Base-by-base conservation (phyloP, 495 filamentous ascomycete genomes). In the Amorphotheca resinae region DNA sequence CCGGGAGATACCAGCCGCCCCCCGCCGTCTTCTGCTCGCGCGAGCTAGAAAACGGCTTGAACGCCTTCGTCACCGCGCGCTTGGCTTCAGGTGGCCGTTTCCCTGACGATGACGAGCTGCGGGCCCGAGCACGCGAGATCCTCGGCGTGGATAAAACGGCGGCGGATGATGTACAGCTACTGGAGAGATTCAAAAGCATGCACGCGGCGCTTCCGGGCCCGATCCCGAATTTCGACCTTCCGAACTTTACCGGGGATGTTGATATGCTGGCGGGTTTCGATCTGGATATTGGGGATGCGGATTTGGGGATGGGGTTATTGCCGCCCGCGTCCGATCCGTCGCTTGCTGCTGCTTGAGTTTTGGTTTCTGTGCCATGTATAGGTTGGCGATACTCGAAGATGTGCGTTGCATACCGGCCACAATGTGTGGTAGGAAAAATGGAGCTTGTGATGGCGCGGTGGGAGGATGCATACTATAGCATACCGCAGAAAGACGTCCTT, bases 11-110 rank as follows among this genome's bases (percentile, higher is more conserved):
- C 37, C 52, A 61, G 22, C 57, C 60, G 28, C 65, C 67, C 0
- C 63, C 63, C 2, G 47, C 46, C 7, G 62, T 74, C 0, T 74
- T 74, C 45, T 73, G 69, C 51, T 70, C 68, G 30, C 55, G 69
- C 4, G 70, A 73, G 46, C 58, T 74, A 5, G 70, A 74, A 53
- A 50, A 31, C 20, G 67, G 62, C 11, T 48, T 74, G 17, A 56
- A 48, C 4, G 59, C 62, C 31, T 70, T 64, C 47, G 65, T 68
- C 22, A 46, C 48, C 4, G 38, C 31, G 0, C 53, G 52, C 0
- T n/a, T n/a, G n/a, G n/a, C n/a, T n/a, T n/a, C n/a, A n/a, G n/a
- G n/a, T n/a, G 32, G 38, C 0, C 31, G 35, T 0, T 65, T 64
- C 38, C 71, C 71, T 0, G 33, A 15, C n/a, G 66, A 72, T 38